A percentile compares a stretch with the other conserved stretches of the same genome.
Evolutionary conservation across 2,329 filamentous ascomycete genomes (phyloP).

Genomic region (Colletotrichum australisinense): DNA sequence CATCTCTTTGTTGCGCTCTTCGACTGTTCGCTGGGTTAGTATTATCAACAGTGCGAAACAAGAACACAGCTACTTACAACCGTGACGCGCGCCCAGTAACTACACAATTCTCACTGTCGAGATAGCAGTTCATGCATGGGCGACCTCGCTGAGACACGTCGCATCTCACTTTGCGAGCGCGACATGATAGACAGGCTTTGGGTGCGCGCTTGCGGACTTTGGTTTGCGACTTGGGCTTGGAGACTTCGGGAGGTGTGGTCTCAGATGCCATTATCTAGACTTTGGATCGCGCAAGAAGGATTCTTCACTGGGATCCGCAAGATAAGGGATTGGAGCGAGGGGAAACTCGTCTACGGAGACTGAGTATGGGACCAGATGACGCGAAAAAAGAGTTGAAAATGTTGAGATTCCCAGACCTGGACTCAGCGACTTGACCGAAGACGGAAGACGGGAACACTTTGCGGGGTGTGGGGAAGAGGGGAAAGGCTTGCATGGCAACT

Average conservation of each 20-base stretch:
- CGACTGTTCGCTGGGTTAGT: slow-evolving; percentile 38
- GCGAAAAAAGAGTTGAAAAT: slow-evolving; percentile 29
- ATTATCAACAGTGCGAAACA: not conserved
- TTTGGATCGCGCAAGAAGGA: not conserved
- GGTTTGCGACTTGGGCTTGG: slow-evolving; percentile 45
- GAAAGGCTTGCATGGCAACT: slow-evolving; percentile 15
- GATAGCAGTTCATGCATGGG: slow-evolving; percentile 64
- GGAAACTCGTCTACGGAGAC: slow-evolving; percentile 20
- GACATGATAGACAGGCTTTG: slow-evolving; percentile 63
- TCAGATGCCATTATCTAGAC: slow-evolving; percentile 32
- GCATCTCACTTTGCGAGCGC: slow-evolving; percentile 62
- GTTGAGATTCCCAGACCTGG: slow-evolving; percentile 11
- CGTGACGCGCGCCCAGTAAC: slow-evolving; percentile 53
- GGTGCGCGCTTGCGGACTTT: slow-evolving; percentile 58
- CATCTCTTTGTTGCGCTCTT: slow-evolving; percentile 42
- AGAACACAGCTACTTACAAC: slow-evolving; percentile 45
- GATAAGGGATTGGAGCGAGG: slow-evolving; percentile 12
- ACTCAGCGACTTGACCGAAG: slow-evolving; percentile 24
- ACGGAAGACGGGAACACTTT: slow-evolving; percentile 24
- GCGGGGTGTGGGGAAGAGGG: slow-evolving; percentile 41
- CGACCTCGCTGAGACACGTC: slow-evolving; percentile 60
- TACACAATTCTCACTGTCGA: slow-evolving; percentile 59
- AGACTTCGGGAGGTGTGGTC: slow-evolving; percentile 37
- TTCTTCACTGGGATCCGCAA: not conserved
- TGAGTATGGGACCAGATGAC: slow-evolving; percentile 17